A percentile compares a stretch with the other conserved stretches of the same genome.
phyloP scores from a whole-genome alignment of 768 basidiomycete species.

The Boletus rubroflammeus region DNA sequence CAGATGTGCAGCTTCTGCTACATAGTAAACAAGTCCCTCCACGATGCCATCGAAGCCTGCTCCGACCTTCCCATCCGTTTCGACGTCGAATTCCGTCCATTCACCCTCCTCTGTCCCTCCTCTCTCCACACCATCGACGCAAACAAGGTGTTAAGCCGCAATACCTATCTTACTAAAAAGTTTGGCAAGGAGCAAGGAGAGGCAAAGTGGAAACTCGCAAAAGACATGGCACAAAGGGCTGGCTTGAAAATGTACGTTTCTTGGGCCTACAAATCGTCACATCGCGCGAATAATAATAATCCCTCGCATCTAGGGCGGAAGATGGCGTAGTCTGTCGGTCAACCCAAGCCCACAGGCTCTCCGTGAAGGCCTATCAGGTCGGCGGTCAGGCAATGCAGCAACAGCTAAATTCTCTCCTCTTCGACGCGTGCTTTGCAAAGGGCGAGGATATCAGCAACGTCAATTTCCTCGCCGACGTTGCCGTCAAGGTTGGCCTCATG shows the following conservation, averaged over 20 bases:
- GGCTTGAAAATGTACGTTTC: slow-evolving; percentile 26
- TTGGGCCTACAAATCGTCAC: background rate
- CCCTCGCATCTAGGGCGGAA: slow-evolving; percentile 27
- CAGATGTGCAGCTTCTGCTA: slow-evolving; percentile 38
- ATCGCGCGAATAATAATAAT: background rate
- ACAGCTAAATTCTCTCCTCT: slow-evolving; percentile 35
- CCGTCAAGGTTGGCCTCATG: slow-evolving; percentile 40
- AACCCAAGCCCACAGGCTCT: slow-evolving; percentile 41
- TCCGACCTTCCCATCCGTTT: slow-evolving; percentile 32
- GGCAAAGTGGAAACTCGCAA: slow-evolving; percentile 24
- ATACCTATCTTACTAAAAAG: slow-evolving; percentile 23
- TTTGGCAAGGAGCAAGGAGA: slow-evolving; percentile 27
- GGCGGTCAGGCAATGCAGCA: slow-evolving; percentile 41
- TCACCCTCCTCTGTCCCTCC: slow-evolving; percentile 26
- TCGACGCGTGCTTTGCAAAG: slow-evolving; percentile 38
- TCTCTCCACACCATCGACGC: slow-evolving; percentile 19
- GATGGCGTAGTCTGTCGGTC: slow-evolving; percentile 40
- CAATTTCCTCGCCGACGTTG: slow-evolving; percentile 34
- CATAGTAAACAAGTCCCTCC: slow-evolving; percentile 36
- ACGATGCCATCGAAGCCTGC: slow-evolving; percentile 35
- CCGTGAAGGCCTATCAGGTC: slow-evolving; percentile 40
- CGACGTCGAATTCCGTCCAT: slow-evolving; percentile 37
- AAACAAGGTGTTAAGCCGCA: slow-evolving; percentile 20
- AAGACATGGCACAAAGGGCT: slow-evolving; percentile 29
- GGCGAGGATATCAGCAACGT: slow-evolving; percentile 38